Percentiles rank a stretch among this genome's conserved stretches.
These are phyloP conservation scores for Gyromitra esculenta DNA, from an alignment of 2,329 filamentous ascomycete genomes.

Conservation along the genomic window DNA sequence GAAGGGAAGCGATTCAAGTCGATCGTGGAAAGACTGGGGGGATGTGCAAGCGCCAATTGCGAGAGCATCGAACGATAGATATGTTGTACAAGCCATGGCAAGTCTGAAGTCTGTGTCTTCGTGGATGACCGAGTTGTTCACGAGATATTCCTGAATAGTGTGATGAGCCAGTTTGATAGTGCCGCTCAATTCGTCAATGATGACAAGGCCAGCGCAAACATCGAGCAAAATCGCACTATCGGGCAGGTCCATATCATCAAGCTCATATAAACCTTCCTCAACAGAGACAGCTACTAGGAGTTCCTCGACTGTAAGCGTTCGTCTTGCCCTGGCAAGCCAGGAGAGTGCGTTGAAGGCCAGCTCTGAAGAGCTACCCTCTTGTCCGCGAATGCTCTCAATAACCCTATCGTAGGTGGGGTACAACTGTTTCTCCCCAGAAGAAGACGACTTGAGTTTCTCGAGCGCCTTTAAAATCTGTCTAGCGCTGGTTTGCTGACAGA, in stretches of 20 bases:
- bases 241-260: constrained; percentile 26
- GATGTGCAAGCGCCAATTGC: not conserved
- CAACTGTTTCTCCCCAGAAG: not conserved
- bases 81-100: constrained; percentile 23
- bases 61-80: constrained; percentile 23
- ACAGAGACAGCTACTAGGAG: constrained; percentile 36
- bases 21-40: not conserved
- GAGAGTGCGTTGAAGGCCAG: constrained; percentile 30
- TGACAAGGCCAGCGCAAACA: constrained; percentile 58
- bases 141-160: constrained; percentile 25
- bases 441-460: constrained; percentile 17
- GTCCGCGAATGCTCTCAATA: constrained; percentile 4
- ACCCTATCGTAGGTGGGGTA: constrained; percentile 28
- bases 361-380: constrained; percentile 5
- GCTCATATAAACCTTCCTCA: not conserved
- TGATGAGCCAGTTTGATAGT: constrained; percentile 28
- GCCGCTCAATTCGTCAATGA: constrained; percentile 53
- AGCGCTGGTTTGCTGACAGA: constrained; percentile 27
- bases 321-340: constrained; percentile 33
- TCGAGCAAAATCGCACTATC: constrained; percentile 43
- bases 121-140: not conserved
- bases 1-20: constrained; percentile 4
- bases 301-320: constrained; percentile 34
- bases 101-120: constrained; percentile 4
- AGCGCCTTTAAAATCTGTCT: constrained; percentile 19